Evolutionary conservation across 2,329 filamentous ascomycete species (phyloP), one percentile per base, ranked within the genome.

Genomic region (Fusarium chaquense): DNA sequence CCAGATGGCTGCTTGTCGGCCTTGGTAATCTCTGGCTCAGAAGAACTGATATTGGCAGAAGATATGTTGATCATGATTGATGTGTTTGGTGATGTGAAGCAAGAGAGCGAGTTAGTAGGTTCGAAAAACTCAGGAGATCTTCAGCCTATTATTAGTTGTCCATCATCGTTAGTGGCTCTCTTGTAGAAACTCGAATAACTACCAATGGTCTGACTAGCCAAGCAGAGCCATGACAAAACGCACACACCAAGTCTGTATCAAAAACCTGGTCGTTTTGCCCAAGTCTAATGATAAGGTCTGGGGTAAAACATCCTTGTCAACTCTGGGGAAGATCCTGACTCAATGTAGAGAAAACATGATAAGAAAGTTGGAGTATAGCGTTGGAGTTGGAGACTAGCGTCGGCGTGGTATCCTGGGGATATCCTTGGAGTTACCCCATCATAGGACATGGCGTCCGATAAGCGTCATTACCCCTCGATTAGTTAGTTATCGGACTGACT

Each of bases 341-440:
- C 45, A 46, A 55, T 55, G 41, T 18, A 54, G 41, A 16, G 20
- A 18, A 2, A 54, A 47, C 18, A 26, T 41, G 59, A 63, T 63
- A 63, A 62, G 60, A 36, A 38, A 43, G 47, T 63, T 63, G 60
- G 60, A 63, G 60, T 16, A 47, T 55, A 62, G 58, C 35, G 47
- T 55, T 46, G 35, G 13, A 55, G 41, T 63, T 63, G 57, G 60
- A 63, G 60, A 47, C 58, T 63, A 63, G 60, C 35, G 57, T 18
- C 8, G 1, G 12, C 18, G 8, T 54, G 26, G 24, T 15, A 20
- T 3, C 30, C 35, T 35, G 47, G 33, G 16, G 33, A 61, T 53
- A 35, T 36, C 32, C 32, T 7, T 55, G 41, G 52, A 83, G 86
- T 70, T 55, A 55, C 41, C 58, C 59, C 47, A 55, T 63, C 41